Conservation (phyloP, 441 rosid genomes). For the Adansonia madagascariensis region DNA sequence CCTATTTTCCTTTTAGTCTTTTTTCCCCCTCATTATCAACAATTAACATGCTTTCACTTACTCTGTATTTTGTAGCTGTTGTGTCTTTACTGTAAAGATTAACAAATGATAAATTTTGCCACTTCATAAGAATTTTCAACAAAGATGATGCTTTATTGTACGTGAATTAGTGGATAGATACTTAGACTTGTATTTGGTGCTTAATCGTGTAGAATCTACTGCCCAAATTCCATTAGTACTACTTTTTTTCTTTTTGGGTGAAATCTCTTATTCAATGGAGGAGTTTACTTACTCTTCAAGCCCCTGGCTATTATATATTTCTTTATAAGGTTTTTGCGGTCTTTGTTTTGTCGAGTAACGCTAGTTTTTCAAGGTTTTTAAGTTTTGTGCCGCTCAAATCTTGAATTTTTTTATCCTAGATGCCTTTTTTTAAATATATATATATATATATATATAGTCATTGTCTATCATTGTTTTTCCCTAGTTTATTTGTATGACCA, state of each 20-base stretch:
- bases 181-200: neutral
- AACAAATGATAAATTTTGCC: neutral
- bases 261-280: too few relatives aligned
- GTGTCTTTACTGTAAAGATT: neutral
- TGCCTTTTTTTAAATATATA: too few relatives aligned
- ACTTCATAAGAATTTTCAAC: constrained; percentile 8
- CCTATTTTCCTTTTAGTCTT: constrained; percentile 1
- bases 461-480: constrained; percentile 10
- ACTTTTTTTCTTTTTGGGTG: too few relatives aligned
- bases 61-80: neutral
- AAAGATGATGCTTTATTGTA: neutral
- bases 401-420: neutral
- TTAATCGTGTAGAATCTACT: neutral
- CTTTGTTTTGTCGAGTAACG: neutral
- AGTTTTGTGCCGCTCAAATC: neutral
- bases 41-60: constrained; percentile 13
- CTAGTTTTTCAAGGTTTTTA: neutral
- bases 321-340: neutral
- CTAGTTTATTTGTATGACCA: neutral
- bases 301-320: neutral
- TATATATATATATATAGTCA: neutral
- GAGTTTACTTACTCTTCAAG: constrained; percentile 1
- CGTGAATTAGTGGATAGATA: neutral
- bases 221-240: neutral
- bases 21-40: neutral